A percentile compares a stretch with the other conserved stretches of the same genome.
Conservation (phyloP, 495 filamentous ascomycete species). For the Penicillium robsamsonii region DNA sequence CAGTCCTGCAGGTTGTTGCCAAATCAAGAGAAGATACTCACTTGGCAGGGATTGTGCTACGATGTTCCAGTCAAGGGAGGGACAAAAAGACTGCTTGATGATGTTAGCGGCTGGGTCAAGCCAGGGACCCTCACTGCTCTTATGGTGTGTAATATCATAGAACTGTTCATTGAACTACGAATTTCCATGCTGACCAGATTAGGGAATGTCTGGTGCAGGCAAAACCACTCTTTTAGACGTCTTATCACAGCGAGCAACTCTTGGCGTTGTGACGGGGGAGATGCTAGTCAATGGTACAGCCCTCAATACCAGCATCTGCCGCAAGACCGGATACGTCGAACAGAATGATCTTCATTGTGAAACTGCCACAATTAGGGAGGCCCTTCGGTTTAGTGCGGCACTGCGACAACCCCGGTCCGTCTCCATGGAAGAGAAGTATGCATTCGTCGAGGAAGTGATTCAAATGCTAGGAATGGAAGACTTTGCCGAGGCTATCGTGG, state of each 20-base stretch:
- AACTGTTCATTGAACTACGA: too few species aligned
- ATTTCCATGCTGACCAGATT: too few species aligned
- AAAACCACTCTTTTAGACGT: constrained; percentile 73
- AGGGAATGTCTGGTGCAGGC: constrained; percentile 58
- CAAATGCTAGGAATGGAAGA: constrained; percentile 52
- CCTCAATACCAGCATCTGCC: constrained; percentile 75
- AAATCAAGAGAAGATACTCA: too few species aligned
- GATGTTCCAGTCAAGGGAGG: too few species aligned
- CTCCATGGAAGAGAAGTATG: constrained; percentile 44
- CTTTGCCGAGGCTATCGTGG: constrained; percentile 45
- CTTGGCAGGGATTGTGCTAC: too few species aligned
- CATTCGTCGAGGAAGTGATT: constrained; percentile 53
- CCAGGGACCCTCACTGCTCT: constrained; percentile 67
- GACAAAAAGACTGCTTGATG: too few species aligned
- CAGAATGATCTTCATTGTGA: constrained; percentile 85
- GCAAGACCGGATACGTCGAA: constrained; percentile 91
- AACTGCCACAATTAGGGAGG: constrained; percentile 72
- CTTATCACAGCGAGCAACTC: constrained; percentile 50
- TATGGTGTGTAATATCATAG: constrained; percentile 39
- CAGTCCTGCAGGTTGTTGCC: too few species aligned
- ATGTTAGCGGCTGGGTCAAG: too few species aligned
- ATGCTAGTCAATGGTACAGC: constrained; percentile 57
- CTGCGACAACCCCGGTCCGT: constrained; percentile 68
- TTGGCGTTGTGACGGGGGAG: constrained; percentile 54
- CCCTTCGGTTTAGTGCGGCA: constrained; percentile 59